Evolutionary conservation across 2,329 filamentous ascomycete genomes (phyloP).

Genomic region (Cercospora sesami): DNA sequence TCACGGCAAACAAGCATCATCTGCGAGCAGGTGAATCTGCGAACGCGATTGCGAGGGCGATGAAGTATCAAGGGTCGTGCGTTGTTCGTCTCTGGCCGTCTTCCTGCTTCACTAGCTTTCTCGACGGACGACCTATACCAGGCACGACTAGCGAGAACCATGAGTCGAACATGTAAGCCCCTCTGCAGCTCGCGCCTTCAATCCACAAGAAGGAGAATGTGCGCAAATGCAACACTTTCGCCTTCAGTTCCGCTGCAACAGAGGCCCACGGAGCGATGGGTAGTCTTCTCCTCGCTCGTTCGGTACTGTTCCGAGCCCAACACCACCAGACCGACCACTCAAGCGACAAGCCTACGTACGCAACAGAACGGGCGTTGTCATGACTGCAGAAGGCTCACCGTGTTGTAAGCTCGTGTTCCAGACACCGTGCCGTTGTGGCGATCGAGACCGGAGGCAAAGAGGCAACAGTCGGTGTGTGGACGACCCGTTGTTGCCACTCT

Average conservation of each 20-base stretch:
- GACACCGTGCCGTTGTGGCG: background rate
- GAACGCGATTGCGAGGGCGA: background rate
- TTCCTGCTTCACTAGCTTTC: background rate
- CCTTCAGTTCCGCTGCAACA: background rate
- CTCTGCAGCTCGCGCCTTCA: background rate
- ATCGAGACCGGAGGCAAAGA: background rate
- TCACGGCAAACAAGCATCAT: background rate
- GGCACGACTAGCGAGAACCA: background rate
- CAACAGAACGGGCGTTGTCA: background rate
- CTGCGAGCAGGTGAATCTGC: background rate
- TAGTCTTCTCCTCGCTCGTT: background rate
- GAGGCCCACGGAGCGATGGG: background rate
- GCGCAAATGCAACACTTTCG: background rate
- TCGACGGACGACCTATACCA: background rate
- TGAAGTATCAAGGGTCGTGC: background rate
- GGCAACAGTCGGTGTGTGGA: slow-evolving; percentile 1
- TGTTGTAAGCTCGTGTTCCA: background rate
- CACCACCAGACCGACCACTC: background rate
- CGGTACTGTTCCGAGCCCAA: background rate
- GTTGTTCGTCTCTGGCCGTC: background rate
- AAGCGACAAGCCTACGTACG: background rate
- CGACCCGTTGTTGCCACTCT: background rate
- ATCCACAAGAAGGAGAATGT: background rate
- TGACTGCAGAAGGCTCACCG: background rate
- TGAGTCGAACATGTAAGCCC: background rate